Base-by-base conservation (phyloP, 305 asterid genomes). In the Galium porrigens region DNA sequence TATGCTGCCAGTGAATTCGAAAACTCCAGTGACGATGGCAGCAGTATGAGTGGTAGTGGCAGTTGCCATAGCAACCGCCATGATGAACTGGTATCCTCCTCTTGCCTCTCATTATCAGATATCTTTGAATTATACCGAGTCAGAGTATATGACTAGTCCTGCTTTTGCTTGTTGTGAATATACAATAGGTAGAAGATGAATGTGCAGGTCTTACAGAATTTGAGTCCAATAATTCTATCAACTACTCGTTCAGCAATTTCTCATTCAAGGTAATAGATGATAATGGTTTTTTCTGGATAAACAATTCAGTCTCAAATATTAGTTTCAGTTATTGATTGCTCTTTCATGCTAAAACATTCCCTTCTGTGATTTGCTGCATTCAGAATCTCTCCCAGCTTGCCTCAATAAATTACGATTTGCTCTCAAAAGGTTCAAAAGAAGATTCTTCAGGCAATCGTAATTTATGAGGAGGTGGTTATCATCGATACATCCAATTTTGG, bases 381-480 rank as follows among this genome's bases (percentile, higher is more conserved):
- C 95, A 90, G 96, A 90, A 90, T 79, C 89, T 90, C 60, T 86
- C 97, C 52, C 96, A 90, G 80, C 96, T 90, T 15, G 97, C 96
- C 8, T 88, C 96, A 6, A 90, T 90, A 76, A 90, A 90, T 46
- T 90, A 90, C 61, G 97, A 90, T 80, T 79, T 90, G 84, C 95
- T 90, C 48, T 74, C 85, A 1, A 90, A 90, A 77, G 96, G 96
- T 63, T 81, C 81, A 83, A 90, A 90, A 80, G 96, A 90, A 6
- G 96, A 86, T 33, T 84, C 81, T 15, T 82, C 88, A 9, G 42
- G 84, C 37, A 82, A 83, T 68, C 81, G 80, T 2, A 80, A 81
- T 73, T 61, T 82, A 73, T 85, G 70, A 71, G 64, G 70, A 71
- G 61, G 52, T 12, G 30, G 3, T 18, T 2, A 48, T 67, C 22